phyloP scores from a whole-genome alignment of 306 rosid species.

The Alnus rubra region DNA sequence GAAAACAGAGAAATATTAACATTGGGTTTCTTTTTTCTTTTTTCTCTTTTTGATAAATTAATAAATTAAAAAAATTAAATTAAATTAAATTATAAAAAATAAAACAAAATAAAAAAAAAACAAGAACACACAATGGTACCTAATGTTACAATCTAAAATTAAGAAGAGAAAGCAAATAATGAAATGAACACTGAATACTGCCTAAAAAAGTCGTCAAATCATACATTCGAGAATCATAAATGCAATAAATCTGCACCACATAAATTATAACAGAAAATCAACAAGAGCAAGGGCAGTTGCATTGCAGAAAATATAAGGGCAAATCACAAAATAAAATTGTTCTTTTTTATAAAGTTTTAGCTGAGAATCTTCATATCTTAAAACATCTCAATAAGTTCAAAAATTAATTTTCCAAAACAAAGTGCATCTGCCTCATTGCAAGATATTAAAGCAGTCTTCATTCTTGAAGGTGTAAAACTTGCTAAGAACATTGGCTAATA shows the following conservation, averaged over 20 bases:
- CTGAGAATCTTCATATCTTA: background rate
- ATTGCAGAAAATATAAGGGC: background rate
- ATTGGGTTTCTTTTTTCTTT: background rate
- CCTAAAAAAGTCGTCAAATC: background rate
- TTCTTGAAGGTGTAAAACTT: background rate
- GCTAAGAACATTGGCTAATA: background rate
- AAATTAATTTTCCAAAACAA: background rate
- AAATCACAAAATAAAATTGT: background rate
- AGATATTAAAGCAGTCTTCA: background rate
- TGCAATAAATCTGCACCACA: slow-evolving; percentile 5
- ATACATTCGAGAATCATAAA: slow-evolving; percentile 1
- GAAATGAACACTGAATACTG: background rate
- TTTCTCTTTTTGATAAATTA: background rate
- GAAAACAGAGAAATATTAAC: slow-evolving; percentile 25
- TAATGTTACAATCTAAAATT: background rate
- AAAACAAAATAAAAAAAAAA: background rate
- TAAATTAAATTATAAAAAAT: too few relatives aligned
- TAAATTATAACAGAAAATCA: slow-evolving; percentile 10
- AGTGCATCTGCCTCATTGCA: background rate
- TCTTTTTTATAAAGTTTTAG: background rate
- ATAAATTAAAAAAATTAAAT: background rate
- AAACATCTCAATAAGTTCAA: background rate
- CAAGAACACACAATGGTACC: background rate
- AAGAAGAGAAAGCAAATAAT: background rate
- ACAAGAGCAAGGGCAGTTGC: slow-evolving; percentile 5